Base-by-base conservation (phyloP, 2,329 filamentous ascomycete species). In the Fusarium nisikadoi region DNA sequence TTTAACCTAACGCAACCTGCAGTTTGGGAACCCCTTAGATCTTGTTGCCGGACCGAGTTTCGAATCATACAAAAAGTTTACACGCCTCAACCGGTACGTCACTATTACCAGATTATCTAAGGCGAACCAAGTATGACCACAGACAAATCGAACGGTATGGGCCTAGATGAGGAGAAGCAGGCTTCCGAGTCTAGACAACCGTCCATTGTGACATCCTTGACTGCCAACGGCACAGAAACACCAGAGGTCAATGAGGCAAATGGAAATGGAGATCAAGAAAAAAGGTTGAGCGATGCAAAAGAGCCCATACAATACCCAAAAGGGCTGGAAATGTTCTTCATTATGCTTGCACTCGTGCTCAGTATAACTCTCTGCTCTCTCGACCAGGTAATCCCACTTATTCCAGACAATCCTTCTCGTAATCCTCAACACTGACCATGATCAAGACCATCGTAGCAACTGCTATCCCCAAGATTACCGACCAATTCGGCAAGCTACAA, bases 401-500 rank as follows among this genome's bases (percentile, higher is more conserved):
- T 1, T 3, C n/a, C 8, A 14, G 6, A 4, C 8, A 4, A 4
- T 6, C 13, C 13, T 12, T 12, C 9, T 9, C 3, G 0, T 3
- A 2, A 5, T 2, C 1, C 2, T 2, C 5, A 17, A 8, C 10
- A 3, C 12, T 52, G 33, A 52, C 2, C 0, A 9, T 3, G 0
- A 1, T 17, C 5, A n/a, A 53, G 33, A 53, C 49, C 1, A 53
- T 53, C 0, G 33, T 53, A 2, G 49, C 33, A 17, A 53, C 49
- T 3, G 87, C 86, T 8, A 87, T 89, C 35, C 87, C 87, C 9
- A 85, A 85, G 61, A 88, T 89, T 70, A 88, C 87, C 3, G 84
- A 83, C 65, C 83, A 86, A 33, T 86, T 87, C 78, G 80, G 85
- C 61, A 81, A 83, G 52, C 81, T 88, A 7, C 81, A 83, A 46